Conservation (phyloP, 257 asterid genomes). For the Nyctanthes arbortristis region DNA sequence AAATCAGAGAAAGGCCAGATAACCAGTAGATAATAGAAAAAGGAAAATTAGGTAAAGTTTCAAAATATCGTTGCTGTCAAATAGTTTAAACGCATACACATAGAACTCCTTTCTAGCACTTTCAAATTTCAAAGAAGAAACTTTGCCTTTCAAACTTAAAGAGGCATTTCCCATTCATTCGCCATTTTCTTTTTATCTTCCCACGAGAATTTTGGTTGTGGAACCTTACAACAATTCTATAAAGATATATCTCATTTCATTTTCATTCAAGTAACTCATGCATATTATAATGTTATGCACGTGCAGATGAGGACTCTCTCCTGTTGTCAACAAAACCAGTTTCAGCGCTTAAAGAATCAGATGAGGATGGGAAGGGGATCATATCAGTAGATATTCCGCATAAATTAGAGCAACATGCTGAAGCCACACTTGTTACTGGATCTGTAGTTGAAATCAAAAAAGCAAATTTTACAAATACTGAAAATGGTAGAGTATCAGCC, state of each 20-base stretch:
- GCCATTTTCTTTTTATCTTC: constrained; percentile 6
- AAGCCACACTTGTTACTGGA: constrained; percentile 32
- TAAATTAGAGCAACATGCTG: constrained; percentile 35
- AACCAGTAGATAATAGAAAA: constrained; percentile 28
- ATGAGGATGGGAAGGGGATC: constrained; percentile 28
- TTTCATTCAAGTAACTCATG: constrained; percentile 11
- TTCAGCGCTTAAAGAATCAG: constrained; percentile 30
- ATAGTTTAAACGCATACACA: too few relatives aligned
- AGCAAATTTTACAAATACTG: constrained; percentile 23
- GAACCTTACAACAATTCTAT: not conserved
- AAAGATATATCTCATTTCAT: constrained; percentile 3
- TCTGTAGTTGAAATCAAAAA: constrained; percentile 31
- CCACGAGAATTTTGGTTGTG: not conserved
- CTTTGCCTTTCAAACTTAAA: not conserved
- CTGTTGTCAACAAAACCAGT: constrained; percentile 28
- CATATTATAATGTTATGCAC: constrained; percentile 21
- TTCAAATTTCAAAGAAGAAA: not conserved
- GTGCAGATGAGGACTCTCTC: constrained; percentile 42
- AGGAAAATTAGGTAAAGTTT: constrained; percentile 39
- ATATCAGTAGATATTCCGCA: constrained; percentile 45
- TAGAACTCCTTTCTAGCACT: not conserved
- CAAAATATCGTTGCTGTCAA: not conserved
- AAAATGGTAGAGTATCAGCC: constrained; percentile 23
- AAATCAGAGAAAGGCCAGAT: constrained; percentile 28
- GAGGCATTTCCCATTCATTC: not conserved